Base-by-base conservation (phyloP, 148 eudicot species). In the Vaccinium vitisidaea region DNA sequence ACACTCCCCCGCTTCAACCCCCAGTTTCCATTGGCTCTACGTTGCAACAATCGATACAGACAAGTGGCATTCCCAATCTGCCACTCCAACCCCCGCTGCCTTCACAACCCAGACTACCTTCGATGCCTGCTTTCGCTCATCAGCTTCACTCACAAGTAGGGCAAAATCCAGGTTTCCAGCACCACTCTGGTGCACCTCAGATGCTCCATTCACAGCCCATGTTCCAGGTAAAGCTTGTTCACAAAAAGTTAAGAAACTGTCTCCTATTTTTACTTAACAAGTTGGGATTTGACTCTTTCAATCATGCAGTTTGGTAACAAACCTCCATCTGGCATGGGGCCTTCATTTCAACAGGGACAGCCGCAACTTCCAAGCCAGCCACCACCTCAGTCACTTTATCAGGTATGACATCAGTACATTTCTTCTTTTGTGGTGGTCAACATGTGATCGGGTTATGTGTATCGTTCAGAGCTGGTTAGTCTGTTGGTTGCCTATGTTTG, bases 291-390 rank as follows among this genome's bases (percentile, higher is more conserved):
- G 74, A 69, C 18, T 30, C 74, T 27, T 69, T 5, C 18, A 30
- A 69, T 69, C 30, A 5, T 89, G 49, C 92, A 96, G 99, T 75
- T 91, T 77, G 92, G 88, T 84, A 80, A 77, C 46, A 92, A 88
- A 80, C 93, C 93, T 88, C 85, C 92, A 36, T 76, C 88, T 84
- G 89, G 90, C 81, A 82, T 89, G 87, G 91, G 91, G 55, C 94
- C 93, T 90, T 86, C 93, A 50, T 94, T 88, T 87, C 88, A 89
- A 63, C 99, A 93, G 82, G 98, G 93, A 65, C 99, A 92, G 88
- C 93, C 89, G 54, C 94, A 92, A 83, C 90, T 84, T 80, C 88
- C 92, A 36, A 92, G 61, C 86, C 98, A 94, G 88, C 90, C 84
- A 36, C 91, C 90, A 48, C 88, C 92, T 54, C 94, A 91, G 67